Evolutionary conservation across 352 stramenopile species (phyloP).

Genomic region (Phytophthora fragariae): DNA sequence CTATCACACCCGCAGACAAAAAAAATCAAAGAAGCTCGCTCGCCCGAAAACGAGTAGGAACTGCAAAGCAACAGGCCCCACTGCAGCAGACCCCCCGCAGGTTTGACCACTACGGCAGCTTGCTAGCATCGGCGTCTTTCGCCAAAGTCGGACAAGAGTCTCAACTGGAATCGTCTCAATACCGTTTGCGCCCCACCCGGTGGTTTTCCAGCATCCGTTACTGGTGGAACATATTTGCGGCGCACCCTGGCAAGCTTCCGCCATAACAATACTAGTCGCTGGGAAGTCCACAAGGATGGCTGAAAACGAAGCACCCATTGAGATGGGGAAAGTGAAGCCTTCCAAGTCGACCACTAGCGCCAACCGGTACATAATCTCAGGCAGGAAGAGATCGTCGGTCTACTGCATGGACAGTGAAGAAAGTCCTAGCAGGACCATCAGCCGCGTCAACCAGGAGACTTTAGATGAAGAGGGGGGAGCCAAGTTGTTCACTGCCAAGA

Average conservation of each 20-base stretch:
- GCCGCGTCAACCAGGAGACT: neutral
- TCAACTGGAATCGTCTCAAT: neutral
- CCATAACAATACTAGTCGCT: neutral
- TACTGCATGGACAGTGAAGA: constrained; percentile 23
- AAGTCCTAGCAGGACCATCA: neutral
- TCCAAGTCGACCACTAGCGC: constrained; percentile 18
- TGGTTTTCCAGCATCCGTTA: neutral
- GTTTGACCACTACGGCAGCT: too few relatives aligned
- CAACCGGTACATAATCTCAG: constrained; percentile 1
- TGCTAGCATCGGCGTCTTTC: too few relatives aligned
- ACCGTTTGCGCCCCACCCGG: neutral
- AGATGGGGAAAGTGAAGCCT: neutral
- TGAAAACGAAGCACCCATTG: neutral
- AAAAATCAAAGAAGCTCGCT: too few relatives aligned
- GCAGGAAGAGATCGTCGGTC: constrained; percentile 19
- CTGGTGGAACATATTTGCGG: neutral
- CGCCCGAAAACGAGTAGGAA: too few relatives aligned
- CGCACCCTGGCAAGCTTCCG: neutral
- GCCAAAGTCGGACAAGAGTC: too few relatives aligned
- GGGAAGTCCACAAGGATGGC: constrained; percentile 13
- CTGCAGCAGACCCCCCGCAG: too few relatives aligned
- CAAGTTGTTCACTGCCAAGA: constrained; percentile 23
- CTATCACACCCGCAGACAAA: too few relatives aligned
- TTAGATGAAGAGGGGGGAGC: constrained; percentile 1
- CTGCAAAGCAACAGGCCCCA: too few relatives aligned